These are phyloP conservation scores for Ananas comosus DNA, from an alignment of 176 grass and related monocot species.

Conservation along the genomic window DNA sequence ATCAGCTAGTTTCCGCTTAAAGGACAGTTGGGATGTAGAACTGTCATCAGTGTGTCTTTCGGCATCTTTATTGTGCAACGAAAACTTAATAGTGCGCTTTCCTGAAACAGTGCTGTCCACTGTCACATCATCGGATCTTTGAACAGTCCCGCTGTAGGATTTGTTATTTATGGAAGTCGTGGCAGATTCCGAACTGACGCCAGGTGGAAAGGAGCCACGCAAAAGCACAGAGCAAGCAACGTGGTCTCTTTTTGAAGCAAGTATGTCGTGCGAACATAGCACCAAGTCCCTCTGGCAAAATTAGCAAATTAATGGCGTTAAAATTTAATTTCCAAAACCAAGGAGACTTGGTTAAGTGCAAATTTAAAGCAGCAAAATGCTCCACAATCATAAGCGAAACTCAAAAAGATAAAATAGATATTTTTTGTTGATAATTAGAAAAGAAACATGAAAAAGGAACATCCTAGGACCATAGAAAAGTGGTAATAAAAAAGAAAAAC, in stretches of 20 bases:
- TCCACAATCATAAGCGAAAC: no score
- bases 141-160: constrained; percentile 70
- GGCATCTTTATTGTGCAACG: constrained; percentile 52
- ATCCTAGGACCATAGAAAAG: no score
- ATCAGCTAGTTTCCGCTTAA: constrained; percentile 71
- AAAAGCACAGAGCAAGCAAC: constrained; percentile 47
- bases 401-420: no score
- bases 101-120: constrained; percentile 89
- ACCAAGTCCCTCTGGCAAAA: constrained; percentile 68
- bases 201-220: constrained; percentile 32
- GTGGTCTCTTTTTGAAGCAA: constrained; percentile 65
- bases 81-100: constrained; percentile 53
- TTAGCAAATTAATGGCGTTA: neutral
- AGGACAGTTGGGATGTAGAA: constrained; percentile 63
- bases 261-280: constrained; percentile 82
- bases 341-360: no score
- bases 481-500: no score
- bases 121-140: constrained; percentile 89
- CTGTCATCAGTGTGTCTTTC: constrained; percentile 71
- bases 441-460: no score
- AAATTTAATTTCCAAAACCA: neutral
- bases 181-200: constrained; percentile 93
- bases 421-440: no score
- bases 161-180: constrained; percentile 95
- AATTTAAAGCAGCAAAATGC: no score